Evolutionary conservation across 1,284 basidiomycete species (phyloP), one percentile per base, ranked within the genome.

Genomic region (Cerrena zonata): DNA sequence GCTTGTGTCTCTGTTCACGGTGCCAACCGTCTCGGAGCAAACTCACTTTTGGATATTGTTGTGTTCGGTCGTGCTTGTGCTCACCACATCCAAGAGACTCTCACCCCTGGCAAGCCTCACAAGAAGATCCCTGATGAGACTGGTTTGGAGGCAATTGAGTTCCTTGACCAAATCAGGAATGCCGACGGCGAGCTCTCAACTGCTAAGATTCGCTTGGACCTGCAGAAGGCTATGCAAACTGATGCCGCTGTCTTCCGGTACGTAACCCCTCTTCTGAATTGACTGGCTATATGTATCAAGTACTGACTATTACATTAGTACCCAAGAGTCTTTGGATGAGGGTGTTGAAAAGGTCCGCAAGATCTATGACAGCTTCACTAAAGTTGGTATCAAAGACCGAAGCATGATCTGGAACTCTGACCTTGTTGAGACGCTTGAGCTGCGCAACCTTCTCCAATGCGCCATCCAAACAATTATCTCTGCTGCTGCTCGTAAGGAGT

Each of bases 1-100:
- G 96, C 96, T 26, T 98, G 93, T 68, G 96, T 99, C 41, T 99
- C 96, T 19, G 96, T 99, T 19, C 96, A 99, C 69, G 96, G 96
- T 62, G 96, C 96, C 56, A 99, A 99, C 79, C 93, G 96, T 75
- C 89, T 99, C 53, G 96, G 96, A 61, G 96, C 96, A 68, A 99
- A 99, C 80, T 99, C 96, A 46, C 83, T 99, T 40, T 80, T 99
- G 58, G 96, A 99, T 70, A 97, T 99, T 65, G 96, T 99, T 69
- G 96, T 99, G 61, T 99, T 97, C 65, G 96, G 96, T 62, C 93
- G 96, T 70, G 96, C 96, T 19, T 95, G 91, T 65, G 96, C 96
- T 47, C 91, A 96, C 74, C 96, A 99, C 75, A 99, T 99, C 70
- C 87, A 84, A 65, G 93, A 97, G 60, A 98, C 80, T 50, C 78